Evolutionary conservation across 257 asterid genomes (phyloP).

Genomic region (Primulina eburnea): DNA sequence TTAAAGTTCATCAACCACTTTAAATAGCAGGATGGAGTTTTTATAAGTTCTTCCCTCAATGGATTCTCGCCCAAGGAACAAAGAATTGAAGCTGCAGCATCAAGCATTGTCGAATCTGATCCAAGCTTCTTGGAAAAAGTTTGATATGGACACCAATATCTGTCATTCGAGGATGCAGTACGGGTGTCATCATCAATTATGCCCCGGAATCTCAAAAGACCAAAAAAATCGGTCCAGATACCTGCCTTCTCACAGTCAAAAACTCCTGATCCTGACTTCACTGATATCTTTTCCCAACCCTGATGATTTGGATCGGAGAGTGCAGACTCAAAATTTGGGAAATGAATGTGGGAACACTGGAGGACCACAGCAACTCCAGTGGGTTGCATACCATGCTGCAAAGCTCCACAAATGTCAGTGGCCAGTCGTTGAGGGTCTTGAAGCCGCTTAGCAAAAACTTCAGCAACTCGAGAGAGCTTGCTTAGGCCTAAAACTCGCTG

Average conservation of each 20-base stretch:
- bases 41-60: constrained; percentile 63
- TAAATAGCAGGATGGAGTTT: constrained; percentile 71
- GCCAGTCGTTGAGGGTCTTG: constrained; percentile 91
- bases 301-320: constrained; percentile 46
- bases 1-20: constrained; percentile 76
- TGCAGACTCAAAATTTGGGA: constrained; percentile 51
- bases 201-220: constrained; percentile 68
- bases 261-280: constrained; percentile 74
- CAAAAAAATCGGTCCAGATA: constrained; percentile 67
- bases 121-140: constrained; percentile 31
- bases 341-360: constrained; percentile 71
- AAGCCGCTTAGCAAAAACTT: constrained; percentile 78
- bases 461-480: constrained; percentile 91
- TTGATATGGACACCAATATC: constrained; percentile 70
- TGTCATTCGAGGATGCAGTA: constrained; percentile 20
- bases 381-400: constrained; percentile 73
- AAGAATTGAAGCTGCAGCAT: constrained; percentile 63
- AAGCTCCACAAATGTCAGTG: constrained; percentile 60
- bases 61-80: constrained; percentile 78
- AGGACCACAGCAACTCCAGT: constrained; percentile 84
- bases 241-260: constrained; percentile 51
- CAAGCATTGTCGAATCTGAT: constrained; percentile 43
- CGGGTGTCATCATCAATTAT: constrained; percentile 23
- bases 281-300: constrained; percentile 51
- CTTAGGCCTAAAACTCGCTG: constrained; percentile 84